A percentile compares a stretch with the other conserved stretches of the same genome.
phyloP scores from a whole-genome alignment of 202 grass and related monocot species.

The Carex arenaria region DNA sequence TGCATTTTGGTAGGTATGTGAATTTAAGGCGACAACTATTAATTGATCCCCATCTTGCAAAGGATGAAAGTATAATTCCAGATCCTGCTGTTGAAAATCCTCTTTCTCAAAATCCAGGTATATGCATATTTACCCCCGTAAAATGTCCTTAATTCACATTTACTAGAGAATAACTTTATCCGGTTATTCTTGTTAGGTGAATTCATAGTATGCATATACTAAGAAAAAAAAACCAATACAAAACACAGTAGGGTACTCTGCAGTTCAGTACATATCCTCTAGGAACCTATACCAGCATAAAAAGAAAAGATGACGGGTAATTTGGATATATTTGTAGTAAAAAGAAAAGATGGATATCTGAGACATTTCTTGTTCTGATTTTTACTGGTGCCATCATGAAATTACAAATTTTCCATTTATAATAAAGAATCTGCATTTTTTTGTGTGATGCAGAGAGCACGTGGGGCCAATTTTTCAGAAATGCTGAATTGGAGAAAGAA shows the following conservation, averaged over 20 bases:
- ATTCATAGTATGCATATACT: not conserved
- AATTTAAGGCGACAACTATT: constrained; percentile 63
- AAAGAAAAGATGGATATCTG: not conserved
- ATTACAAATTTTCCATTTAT: not conserved
- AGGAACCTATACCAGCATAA: not conserved
- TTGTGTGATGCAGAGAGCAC: constrained; percentile 64
- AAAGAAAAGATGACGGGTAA: not conserved
- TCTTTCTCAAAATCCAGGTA: constrained; percentile 93
- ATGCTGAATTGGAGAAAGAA: constrained; percentile 92
- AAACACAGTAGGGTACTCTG: constrained; percentile 8
- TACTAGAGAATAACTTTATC: not conserved
- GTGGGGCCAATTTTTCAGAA: constrained; percentile 89
- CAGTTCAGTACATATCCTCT: not conserved
- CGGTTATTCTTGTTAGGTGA: constrained; percentile 17
- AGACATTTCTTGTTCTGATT: not conserved
- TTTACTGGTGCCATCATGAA: not conserved
- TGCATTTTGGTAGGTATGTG: constrained; percentile 52
- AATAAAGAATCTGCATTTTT: not conserved
- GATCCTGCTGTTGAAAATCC: constrained; percentile 72
- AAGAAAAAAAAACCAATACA: not conserved
- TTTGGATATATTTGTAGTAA: not conserved
- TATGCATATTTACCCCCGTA: constrained; percentile 1
- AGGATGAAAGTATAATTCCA: constrained; percentile 59
- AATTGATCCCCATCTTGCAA: constrained; percentile 82
- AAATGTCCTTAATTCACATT: constrained; percentile 9